Evolutionary conservation across 768 basidiomycete species (phyloP), one percentile per base, ranked within the genome.

Genomic region (Tricholoma saponaceum): DNA sequence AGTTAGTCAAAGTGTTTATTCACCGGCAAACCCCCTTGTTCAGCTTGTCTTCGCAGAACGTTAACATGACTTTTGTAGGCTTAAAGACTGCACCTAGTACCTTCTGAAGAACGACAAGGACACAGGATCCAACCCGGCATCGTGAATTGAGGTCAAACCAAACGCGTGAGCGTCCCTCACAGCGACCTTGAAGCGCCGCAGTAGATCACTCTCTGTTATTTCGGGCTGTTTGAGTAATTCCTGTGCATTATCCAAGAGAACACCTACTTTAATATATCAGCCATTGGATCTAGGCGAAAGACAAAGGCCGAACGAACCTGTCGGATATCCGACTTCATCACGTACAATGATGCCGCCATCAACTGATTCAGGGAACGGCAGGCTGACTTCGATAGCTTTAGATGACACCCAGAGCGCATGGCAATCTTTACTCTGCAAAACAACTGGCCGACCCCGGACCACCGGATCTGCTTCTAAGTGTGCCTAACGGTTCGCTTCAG

Each of bases 351-450:
- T 65, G 4, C 95, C 95, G 5, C 95, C 95, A 46, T 91, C 88
- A 1, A 95, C 81, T 22, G 73, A 66, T 6, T 80, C 75, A 2
- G 94, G 90, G 22, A 92, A 78, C 14, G 85, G 83, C 8, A 76
- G 71, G 63, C 89, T 86, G 1, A 65, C 62, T 56, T 79, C 72
- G 3, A 95, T 72, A 2, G 86, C 82, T 46, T 71, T 78, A 4
- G 76, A 74, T 4, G 91, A 93, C 12, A 92, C 84, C 95, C 95
- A 96, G 5, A 91, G 75, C 0, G 91, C 92, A 71, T 96, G 95
- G 5, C 86, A 87, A 69, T 97, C 95, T 58, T 95, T 90, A 67
- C 92, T 85, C 61, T 89, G 86, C 16, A 96, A 77, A 14, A 90
- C 76, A 39, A 97, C 84, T 0, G 85, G 86, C 13, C 90, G 80